A percentile compares a stretch with the other conserved stretches of the same genome.
Evolutionary conservation across 2,329 filamentous ascomycete genomes (phyloP).

Genomic region (Beauveria sp.): DNA sequence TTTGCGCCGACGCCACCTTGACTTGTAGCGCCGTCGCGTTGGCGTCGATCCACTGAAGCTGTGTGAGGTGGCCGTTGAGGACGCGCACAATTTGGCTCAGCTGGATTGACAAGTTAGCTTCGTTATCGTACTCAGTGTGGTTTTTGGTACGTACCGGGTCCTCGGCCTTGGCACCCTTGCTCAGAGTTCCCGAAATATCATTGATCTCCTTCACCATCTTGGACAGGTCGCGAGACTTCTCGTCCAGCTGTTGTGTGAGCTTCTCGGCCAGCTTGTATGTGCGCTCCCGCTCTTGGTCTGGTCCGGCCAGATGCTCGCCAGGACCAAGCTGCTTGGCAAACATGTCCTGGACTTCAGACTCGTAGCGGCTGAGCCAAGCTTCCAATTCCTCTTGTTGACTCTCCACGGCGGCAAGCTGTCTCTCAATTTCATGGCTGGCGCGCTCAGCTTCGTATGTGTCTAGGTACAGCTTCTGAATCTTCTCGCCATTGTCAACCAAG

Average conservation of each 20-base stretch:
- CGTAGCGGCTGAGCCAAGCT: constrained; percentile 82
- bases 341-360: constrained; percentile 84
- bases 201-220: constrained; percentile 99
- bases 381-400: constrained; percentile 87
- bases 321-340: constrained; percentile 71
- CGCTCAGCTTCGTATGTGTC: constrained; percentile 91
- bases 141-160: constrained; percentile 60
- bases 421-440: constrained; percentile 87
- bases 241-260: constrained; percentile 80
- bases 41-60: constrained; percentile 88
- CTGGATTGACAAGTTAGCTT: constrained; percentile 37
- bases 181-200: constrained; percentile 77
- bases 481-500: constrained; percentile 87
- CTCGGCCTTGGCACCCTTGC: constrained; percentile 81
- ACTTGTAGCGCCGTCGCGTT: constrained; percentile 73
- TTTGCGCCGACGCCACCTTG: constrained; percentile 77
- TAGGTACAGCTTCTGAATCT: constrained; percentile 87
- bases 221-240: constrained; percentile 84
- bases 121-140: constrained; percentile 10
- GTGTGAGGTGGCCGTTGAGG: constrained; percentile 84
- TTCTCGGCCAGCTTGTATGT: constrained; percentile 96
- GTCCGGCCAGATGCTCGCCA: constrained; percentile 70
- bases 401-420: constrained; percentile 82
- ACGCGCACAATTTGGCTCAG: constrained; percentile 92
- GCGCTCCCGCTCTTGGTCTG: constrained; percentile 90